Base-by-base conservation (phyloP, 148 eudicot species). In the Camellia granthamiana region DNA sequence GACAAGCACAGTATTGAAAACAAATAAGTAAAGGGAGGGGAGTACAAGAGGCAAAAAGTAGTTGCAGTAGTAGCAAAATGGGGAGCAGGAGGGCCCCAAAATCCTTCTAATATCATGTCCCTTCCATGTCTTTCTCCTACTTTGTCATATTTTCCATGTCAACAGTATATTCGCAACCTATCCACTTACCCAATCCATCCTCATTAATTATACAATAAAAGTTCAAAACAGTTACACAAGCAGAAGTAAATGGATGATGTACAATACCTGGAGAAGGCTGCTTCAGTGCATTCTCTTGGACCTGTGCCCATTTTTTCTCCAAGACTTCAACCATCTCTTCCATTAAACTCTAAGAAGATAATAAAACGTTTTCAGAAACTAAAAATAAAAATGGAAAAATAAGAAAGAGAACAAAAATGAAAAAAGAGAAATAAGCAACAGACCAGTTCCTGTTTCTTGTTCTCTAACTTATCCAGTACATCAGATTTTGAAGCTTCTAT, bases 221-320 rank as follows among this genome's bases (percentile, higher is more conserved):
- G 14, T 41, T 30, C 58, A 63, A 64, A 49, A 30, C 9, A 76
- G 49, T 3, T 55, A 69, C 4, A 59, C 21, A 59, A 4, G 23
- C 9, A 23, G 9, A 16, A 49, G 68, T n/a, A 65, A 51, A 52
- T 43, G 30, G 18, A 59, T 23, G 56, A 83, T 44, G 68, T 69
- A 43, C 74, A 3, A 80, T 84, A 96, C 98, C 97, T 89, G 97
- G 97, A 79, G 97, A 88, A 84, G 99, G 99, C 83, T 84, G 92
- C 86, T 91, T 91, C 82, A 88, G 80, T 54, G 91, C 91, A 82
- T 87, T 89, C n/a, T 91, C 92, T 83, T 96, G 99, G 80, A 96
- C 85, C 77, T 88, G 82, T 51, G 89, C 87, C 97, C 98, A 93
- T 75, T 83, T 92, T 80, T 83, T 91, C 88, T 96, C 99, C 84